phyloP scores from a whole-genome alignment of 2,329 filamentous ascomycete genomes.

The Aspergillus cejpii region DNA sequence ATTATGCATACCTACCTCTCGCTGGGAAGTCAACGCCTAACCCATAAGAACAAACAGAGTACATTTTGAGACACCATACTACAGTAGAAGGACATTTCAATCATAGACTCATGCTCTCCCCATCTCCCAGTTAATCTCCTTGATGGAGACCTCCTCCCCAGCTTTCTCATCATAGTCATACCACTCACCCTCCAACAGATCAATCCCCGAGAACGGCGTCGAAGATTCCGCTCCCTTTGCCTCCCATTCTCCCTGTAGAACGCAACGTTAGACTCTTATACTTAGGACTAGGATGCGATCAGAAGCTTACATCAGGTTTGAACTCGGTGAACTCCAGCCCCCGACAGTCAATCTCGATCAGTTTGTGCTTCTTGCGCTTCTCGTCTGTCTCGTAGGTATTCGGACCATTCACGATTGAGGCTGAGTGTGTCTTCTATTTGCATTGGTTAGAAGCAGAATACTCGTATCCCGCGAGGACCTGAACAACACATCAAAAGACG shows the following conservation, averaged over 20 bases:
- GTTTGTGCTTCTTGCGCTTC: slow-evolving; percentile 62
- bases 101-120: slow-evolving; percentile 52
- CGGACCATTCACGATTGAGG: slow-evolving; percentile 70
- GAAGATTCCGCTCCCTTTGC: slow-evolving; percentile 72
- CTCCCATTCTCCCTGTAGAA: slow-evolving; percentile 75
- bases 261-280: slow-evolving; percentile 5
- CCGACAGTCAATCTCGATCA: slow-evolving; percentile 88
- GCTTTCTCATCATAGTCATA: slow-evolving; percentile 97
- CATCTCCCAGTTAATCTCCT: slow-evolving; percentile 82
- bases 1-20: no score
- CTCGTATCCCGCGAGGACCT: no score
- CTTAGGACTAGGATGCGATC: background rate
- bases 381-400: slow-evolving; percentile 53
- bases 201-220: slow-evolving; percentile 74
- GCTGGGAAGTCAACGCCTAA: no score
- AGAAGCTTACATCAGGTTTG: slow-evolving; percentile 65
- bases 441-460: no score
- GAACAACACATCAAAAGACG: no score
- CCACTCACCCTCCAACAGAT: slow-evolving; percentile 88
- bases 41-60: no score
- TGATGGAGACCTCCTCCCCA: slow-evolving; percentile 84
- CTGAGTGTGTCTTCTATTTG: slow-evolving; percentile 50
- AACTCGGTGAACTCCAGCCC: slow-evolving; percentile 90
- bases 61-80: no score
- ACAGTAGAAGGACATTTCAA: no score